Percentiles rank a stretch among this genome's conserved stretches.
These are phyloP conservation scores for Piper betle DNA, from an alignment of 164 flowering plant species.

Conservation along the genomic window DNA sequence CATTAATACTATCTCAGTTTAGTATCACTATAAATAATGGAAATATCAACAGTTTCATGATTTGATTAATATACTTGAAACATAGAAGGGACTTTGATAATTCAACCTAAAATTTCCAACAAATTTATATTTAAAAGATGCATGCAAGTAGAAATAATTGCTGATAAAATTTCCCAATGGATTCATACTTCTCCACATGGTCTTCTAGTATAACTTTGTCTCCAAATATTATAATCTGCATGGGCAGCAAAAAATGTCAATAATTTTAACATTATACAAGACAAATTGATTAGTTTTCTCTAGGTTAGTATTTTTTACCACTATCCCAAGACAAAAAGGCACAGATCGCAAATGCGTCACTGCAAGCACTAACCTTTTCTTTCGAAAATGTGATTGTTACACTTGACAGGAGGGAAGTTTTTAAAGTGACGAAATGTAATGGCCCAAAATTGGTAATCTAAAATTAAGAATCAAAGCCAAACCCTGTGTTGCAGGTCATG, in stretches of 20 bases:
- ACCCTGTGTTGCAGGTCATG: too few relatives aligned
- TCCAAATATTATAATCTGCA: conserved; percentile 68
- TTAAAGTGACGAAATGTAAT: too few relatives aligned
- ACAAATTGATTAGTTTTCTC: neutral
- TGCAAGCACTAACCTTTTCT: neutral
- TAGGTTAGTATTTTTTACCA: neutral
- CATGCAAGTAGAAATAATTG: neutral
- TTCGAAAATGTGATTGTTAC: neutral
- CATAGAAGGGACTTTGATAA: too few relatives aligned
- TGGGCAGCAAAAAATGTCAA: neutral
- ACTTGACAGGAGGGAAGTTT: too few relatives aligned
- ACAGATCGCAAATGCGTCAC: neutral
- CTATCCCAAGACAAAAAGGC: neutral
- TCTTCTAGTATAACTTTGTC: conserved; percentile 90
- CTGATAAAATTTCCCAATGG: neutral
- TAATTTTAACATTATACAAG: neutral
- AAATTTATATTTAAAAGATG: neutral
- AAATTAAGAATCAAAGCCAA: too few relatives aligned
- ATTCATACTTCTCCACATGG: conserved; percentile 68
- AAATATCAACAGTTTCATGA: too few relatives aligned
- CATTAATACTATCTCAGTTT: neutral
- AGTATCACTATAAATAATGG: neutral
- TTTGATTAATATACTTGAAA: neutral
- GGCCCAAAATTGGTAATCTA: too few relatives aligned
- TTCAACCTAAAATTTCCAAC: neutral